A percentile compares a stretch with the other conserved stretches of the same genome.
Conservation (phyloP, 2,329 filamentous ascomycete species). For the Juglanconis sp. region DNA sequence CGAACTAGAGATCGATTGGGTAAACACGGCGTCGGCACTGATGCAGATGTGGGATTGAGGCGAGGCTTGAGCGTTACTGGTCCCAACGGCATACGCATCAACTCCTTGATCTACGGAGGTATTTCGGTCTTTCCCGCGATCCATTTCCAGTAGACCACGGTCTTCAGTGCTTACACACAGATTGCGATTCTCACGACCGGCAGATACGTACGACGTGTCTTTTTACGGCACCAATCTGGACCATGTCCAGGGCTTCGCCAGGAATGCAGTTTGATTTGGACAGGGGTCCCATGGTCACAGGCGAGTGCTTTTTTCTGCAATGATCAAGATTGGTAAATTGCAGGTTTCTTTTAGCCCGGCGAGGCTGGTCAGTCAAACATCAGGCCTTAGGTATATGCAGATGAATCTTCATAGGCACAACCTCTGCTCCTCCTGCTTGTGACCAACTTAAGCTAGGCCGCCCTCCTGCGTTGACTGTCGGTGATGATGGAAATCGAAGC, state of each 20-base stretch:
- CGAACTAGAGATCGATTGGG: constrained; percentile 22
- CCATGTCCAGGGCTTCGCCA: not conserved
- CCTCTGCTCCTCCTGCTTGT: constrained; percentile 14
- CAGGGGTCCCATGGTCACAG: not conserved
- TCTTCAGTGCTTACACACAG: not conserved
- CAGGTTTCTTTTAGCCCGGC: not conserved
- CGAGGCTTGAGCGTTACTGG: not conserved
- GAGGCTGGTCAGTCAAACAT: constrained; percentile 9
- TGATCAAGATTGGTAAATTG: not conserved
- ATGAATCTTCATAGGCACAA: constrained; percentile 15
- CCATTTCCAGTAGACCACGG: not conserved
- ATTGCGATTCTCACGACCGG: not conserved
- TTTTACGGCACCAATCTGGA: not conserved
- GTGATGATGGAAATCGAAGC: not conserved
- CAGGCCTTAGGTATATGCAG: constrained; percentile 17
- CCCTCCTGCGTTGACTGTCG: not conserved
- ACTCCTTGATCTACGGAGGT: not conserved
- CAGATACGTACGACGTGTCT: not conserved
- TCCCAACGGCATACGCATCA: not conserved
- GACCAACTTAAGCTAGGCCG: constrained; percentile 6
- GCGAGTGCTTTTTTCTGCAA: not conserved
- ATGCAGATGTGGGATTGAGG: not conserved
- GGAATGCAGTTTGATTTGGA: not conserved
- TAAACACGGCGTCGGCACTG: not conserved
- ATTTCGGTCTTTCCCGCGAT: not conserved